These are phyloP conservation scores for Triticum dicoccoides DNA, from an alignment of 176 grass and related monocot species.

Conservation along the genomic window DNA sequence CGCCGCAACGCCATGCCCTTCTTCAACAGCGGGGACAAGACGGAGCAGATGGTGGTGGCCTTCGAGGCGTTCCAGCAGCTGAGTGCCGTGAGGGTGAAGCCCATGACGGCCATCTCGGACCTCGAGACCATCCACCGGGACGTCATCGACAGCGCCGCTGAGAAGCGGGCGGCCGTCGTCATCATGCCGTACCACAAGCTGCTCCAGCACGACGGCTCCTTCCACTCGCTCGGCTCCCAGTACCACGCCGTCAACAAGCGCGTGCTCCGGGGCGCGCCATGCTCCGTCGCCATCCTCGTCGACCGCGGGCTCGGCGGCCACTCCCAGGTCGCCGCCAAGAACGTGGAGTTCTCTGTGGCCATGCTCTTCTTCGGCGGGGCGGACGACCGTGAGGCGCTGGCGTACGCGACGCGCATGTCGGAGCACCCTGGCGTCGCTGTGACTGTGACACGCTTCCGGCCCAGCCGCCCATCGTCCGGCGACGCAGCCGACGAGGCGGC, in stretches of 20 bases:
- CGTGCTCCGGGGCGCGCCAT: conserved; percentile 63
- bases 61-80: conserved; percentile 83
- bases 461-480: not conserved
- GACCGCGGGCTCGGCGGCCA: conserved; percentile 79
- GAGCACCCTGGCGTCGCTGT: conserved; percentile 60
- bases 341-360: conserved; percentile 46
- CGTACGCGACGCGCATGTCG: conserved; percentile 60
- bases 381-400: conserved; percentile 79
- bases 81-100: conserved; percentile 51
- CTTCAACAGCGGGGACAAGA: conserved; percentile 44
- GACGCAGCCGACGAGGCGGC: conserved; percentile 34
- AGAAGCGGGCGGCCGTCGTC: conserved; percentile 56
- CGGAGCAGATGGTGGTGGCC: conserved; percentile 60
- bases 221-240: conserved; percentile 44
- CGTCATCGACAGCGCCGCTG: conserved; percentile 51
- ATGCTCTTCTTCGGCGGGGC: conserved; percentile 72
- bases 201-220: conserved; percentile 55
- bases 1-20: conserved; percentile 57
- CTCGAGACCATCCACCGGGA: conserved; percentile 70
- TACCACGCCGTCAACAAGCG: conserved; percentile 70
- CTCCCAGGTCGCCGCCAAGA: conserved; percentile 54
- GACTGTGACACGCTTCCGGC: conserved; percentile 42
- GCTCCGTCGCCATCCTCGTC: conserved; percentile 68
- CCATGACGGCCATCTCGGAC: conserved; percentile 83
- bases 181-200: conserved; percentile 74